These are phyloP conservation scores for Rubia peregrina DNA, from an alignment of 305 asterid genomes.

Conservation along the genomic window DNA sequence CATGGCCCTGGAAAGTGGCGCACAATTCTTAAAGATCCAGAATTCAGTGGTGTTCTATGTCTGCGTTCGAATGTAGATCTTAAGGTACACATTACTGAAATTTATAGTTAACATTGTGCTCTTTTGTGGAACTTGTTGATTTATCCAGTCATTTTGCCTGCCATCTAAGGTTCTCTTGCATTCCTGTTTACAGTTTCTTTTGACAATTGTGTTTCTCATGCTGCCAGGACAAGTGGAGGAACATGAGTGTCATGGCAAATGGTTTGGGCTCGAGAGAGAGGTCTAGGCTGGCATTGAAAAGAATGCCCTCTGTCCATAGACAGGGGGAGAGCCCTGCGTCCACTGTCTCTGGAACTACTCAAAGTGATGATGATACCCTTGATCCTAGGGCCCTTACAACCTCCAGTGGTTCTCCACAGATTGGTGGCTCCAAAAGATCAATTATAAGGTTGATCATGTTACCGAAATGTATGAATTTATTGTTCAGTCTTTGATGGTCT, in stretches of 20 bases:
- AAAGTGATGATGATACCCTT: conserved; percentile 64
- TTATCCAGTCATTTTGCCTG: conserved; percentile 7
- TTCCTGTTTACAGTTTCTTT: neutral
- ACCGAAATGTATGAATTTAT: neutral
- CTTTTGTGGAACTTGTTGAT: neutral
- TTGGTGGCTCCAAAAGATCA: conserved; percentile 72
- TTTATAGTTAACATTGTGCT: neutral
- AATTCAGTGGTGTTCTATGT: conserved; percentile 66
- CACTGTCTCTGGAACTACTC: conserved; percentile 34
- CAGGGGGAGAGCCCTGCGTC: conserved; percentile 54
- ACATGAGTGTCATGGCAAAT: conserved; percentile 94
- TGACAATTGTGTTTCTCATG: conserved; percentile 7
- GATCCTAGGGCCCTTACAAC: conserved; percentile 45
- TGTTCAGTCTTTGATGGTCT: neutral
- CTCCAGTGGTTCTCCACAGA: conserved; percentile 76
- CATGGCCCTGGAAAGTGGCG: conserved; percentile 99
- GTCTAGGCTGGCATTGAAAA: conserved; percentile 66
- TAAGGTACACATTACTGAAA: conserved; percentile 43
- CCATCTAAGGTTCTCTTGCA: conserved; percentile 15
- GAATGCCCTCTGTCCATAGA: conserved; percentile 49
- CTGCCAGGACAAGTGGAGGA: conserved; percentile 95
- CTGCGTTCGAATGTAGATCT: conserved; percentile 97
- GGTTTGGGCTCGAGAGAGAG: conserved; percentile 90
- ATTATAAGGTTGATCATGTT: conserved; percentile 58
- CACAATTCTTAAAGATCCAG: conserved; percentile 91